These are phyloP conservation scores for Ulota crispa DNA, from an alignment of 225 moss, liverwort and hornwort species.

Conservation along the genomic window DNA sequence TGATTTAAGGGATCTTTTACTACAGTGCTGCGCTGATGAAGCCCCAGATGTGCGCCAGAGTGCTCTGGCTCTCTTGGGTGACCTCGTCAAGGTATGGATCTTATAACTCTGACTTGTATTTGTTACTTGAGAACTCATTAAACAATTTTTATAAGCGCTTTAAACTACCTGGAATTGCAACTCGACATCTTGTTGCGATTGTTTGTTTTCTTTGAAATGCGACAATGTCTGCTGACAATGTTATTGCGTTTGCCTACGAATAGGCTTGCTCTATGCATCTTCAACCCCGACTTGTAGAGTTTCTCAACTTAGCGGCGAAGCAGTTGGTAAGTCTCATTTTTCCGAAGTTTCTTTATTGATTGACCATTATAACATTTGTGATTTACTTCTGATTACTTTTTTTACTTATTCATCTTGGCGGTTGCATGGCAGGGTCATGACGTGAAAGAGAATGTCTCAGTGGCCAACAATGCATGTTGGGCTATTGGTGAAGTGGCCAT, in stretches of 20 bases:
- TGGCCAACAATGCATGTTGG: slow-evolving; percentile 99
- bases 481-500: slow-evolving; percentile 99
- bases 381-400: neutral
- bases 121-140: neutral
- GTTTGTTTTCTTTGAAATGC: neutral
- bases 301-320: slow-evolving; percentile 92
- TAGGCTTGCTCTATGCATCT: slow-evolving; percentile 95
- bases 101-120: neutral
- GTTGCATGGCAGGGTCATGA: slow-evolving; percentile 78
- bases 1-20: slow-evolving; percentile 84
- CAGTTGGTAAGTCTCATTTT: slow-evolving; percentile 64
- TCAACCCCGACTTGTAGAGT: slow-evolving; percentile 89
- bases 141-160: neutral
- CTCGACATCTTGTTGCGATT: neutral
- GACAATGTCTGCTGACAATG: slow-evolving; percentile 14
- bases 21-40: slow-evolving; percentile 95
- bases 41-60: slow-evolving; percentile 99
- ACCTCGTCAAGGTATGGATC: slow-evolving; percentile 77
- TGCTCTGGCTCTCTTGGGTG: slow-evolving; percentile 94
- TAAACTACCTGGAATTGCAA: slow-evolving; percentile 10
- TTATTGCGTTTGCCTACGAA: slow-evolving; percentile 5
- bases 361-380: slow-evolving; percentile 9
- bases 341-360: slow-evolving; percentile 1
- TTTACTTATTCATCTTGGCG: slow-evolving; percentile 1
- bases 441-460: slow-evolving; percentile 94